Conservation (phyloP, 495 filamentous ascomycete genomes). For the Neurospora pannonica region DNA sequence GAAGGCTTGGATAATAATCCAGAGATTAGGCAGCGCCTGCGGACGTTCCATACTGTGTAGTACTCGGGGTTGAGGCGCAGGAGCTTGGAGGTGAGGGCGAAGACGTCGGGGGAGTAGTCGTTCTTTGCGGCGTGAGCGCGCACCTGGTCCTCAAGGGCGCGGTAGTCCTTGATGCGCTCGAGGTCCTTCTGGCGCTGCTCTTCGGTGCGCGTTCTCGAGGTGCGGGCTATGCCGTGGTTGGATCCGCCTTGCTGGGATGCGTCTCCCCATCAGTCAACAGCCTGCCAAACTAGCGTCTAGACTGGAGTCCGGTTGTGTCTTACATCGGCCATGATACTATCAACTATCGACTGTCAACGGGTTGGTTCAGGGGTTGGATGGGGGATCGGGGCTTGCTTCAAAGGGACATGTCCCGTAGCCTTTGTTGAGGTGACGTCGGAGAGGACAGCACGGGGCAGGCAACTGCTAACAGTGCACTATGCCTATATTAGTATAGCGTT, state of each 20-base stretch:
- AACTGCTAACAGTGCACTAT: not conserved
- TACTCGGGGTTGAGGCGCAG: slow-evolving; percentile 89
- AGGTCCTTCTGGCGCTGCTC: slow-evolving; percentile 60
- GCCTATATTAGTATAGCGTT: not conserved
- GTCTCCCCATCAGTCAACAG: slow-evolving; percentile 21
- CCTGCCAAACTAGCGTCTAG: not conserved
- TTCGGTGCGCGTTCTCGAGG: slow-evolving; percentile 48
- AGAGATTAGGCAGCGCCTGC: slow-evolving; percentile 57
- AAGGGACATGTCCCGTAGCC: not conserved
- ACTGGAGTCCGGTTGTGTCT: not conserved
- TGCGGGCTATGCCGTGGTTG: slow-evolving; percentile 67
- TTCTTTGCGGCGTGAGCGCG: slow-evolving; percentile 45
- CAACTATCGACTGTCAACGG: not conserved
- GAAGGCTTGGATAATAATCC: slow-evolving; percentile 42
- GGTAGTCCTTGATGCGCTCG: slow-evolving; percentile 70
- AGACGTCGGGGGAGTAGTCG: slow-evolving; percentile 56
- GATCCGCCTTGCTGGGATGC: slow-evolving; percentile 17
- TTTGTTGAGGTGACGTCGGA: slow-evolving; percentile 2
- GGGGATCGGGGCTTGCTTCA: not conserved
- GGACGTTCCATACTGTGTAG: slow-evolving; percentile 97
- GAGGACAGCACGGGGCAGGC: not conserved
- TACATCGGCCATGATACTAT: slow-evolving; percentile 19
- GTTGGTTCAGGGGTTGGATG: not conserved
- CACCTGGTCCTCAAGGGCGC: slow-evolving; percentile 56
- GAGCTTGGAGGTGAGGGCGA: slow-evolving; percentile 70